Conservation (phyloP, 768 basidiomycete genomes). For the Hericium rajendrae region DNA sequence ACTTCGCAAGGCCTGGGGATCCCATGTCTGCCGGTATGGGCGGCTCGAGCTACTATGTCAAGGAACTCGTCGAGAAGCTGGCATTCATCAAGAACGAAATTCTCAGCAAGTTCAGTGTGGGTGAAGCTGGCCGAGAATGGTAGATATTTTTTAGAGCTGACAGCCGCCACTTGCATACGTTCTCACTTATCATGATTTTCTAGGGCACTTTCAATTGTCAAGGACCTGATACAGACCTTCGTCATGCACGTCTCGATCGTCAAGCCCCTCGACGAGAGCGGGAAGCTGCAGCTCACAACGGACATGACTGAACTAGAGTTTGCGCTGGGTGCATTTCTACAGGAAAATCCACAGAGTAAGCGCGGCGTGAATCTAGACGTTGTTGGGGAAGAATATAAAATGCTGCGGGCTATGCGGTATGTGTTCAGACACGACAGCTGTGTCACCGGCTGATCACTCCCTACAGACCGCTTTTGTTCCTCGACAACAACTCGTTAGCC, state of each 20-base stretch:
- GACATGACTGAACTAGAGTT: slow-evolving; percentile 98
- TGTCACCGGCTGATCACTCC: background rate
- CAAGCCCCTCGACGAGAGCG: slow-evolving; percentile 82
- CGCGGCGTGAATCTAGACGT: slow-evolving; percentile 54
- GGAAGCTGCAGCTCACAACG: slow-evolving; percentile 87
- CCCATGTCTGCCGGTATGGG: slow-evolving; percentile 37
- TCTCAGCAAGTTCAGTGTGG: slow-evolving; percentile 58
- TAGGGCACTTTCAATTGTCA: slow-evolving; percentile 42
- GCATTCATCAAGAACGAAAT: slow-evolving; percentile 73
- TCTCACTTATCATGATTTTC: background rate
- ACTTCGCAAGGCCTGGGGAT: slow-evolving; percentile 67
- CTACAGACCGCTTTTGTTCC: slow-evolving; percentile 75
- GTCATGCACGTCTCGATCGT: slow-evolving; percentile 92
- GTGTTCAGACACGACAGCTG: background rate
- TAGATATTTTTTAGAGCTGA: slow-evolving; percentile 23
- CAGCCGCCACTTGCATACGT: too few relatives aligned
- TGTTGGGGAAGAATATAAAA: slow-evolving; percentile 81
- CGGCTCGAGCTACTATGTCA: slow-evolving; percentile 80
- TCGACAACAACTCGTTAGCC: slow-evolving; percentile 66
- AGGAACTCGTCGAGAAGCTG: slow-evolving; percentile 84
- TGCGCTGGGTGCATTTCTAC: slow-evolving; percentile 71
- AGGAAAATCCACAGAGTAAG: slow-evolving; percentile 44
- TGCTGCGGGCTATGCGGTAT: slow-evolving; percentile 79
- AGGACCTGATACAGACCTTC: slow-evolving; percentile 77
- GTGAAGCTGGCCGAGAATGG: slow-evolving; percentile 70